Evolutionary conservation across 441 rosid species (phyloP).

Genomic region (Metrosideros polymorpha): DNA sequence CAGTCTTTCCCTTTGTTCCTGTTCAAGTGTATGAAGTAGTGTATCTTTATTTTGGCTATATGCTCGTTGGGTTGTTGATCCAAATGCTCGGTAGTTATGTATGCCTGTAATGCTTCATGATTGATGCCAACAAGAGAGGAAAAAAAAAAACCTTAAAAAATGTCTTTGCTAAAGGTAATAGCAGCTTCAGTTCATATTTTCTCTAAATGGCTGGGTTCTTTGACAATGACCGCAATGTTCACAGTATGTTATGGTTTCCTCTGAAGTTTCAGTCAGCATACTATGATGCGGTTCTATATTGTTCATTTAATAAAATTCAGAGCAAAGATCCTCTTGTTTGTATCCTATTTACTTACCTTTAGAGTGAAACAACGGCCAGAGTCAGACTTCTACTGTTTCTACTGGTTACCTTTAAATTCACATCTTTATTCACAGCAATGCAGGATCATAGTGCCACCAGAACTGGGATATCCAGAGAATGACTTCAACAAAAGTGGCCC

Average conservation of each 20-base stretch:
- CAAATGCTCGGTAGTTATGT: not conserved
- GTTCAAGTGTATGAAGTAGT: not conserved
- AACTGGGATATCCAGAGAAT: slow-evolving; percentile 83
- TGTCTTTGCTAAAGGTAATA: not conserved
- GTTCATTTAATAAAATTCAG: not conserved
- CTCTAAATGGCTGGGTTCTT: not conserved
- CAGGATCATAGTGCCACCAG: slow-evolving; percentile 97
- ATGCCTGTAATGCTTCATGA: not conserved
- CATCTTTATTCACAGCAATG: slow-evolving; percentile 31
- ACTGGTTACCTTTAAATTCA: slow-evolving; percentile 3
- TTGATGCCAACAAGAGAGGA: not conserved
- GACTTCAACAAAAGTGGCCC: slow-evolving; percentile 81
- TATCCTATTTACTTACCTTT: not conserved
- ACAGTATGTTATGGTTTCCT: not conserved
- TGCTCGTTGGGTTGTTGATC: not conserved
- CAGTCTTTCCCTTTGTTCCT: not conserved
- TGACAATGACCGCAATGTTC: not conserved
- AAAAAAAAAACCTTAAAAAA: not conserved
- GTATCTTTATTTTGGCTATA: not conserved
- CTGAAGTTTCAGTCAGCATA: not conserved
- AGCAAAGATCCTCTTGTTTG: not conserved
- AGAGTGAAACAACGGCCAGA: not conserved
- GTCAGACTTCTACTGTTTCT: not conserved
- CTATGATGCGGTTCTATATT: not conserved
- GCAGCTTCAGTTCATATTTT: not conserved